A percentile compares a stretch with the other conserved stretches of the same genome.
Evolutionary conservation across 164 flowering plant species (phyloP).

Genomic region (Warburgia ugandensis): DNA sequence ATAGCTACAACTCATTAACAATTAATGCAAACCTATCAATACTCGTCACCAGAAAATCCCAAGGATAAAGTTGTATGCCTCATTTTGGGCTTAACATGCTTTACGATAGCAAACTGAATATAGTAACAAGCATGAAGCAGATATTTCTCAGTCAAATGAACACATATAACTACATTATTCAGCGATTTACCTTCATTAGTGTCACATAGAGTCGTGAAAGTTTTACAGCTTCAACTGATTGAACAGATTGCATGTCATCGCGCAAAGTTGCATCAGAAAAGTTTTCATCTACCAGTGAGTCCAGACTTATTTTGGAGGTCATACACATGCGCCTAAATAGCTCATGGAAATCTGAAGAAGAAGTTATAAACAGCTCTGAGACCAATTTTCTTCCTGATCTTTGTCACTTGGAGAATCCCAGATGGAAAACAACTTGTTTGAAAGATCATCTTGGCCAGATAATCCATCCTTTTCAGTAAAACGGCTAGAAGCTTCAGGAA

Average conservation of each 20-base stretch:
- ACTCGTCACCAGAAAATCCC: no score
- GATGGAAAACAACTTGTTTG: conserved; percentile 38
- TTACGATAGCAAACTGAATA: no score
- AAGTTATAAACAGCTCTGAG: conserved; percentile 47
- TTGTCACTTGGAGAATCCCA: conserved; percentile 37
- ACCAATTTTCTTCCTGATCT: conserved; percentile 36
- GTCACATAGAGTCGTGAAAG: conserved; percentile 39
- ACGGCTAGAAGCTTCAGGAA: conserved; percentile 14
- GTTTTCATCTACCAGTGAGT: conserved; percentile 19
- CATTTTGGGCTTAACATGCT: no score
- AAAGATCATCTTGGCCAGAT: conserved; percentile 16
- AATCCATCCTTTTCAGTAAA: conserved; percentile 10
- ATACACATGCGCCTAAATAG: conserved; percentile 45
- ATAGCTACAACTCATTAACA: no score
- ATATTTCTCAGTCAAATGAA: no score
- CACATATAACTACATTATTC: no score
- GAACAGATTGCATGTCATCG: conserved; percentile 13
- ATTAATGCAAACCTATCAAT: no score
- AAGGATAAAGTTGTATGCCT: no score
- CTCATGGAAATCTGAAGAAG: conserved; percentile 48
- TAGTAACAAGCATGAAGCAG: no score
- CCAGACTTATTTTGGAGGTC: conserved; percentile 20
- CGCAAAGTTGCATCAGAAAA: conserved; percentile 16
- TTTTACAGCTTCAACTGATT: conserved; percentile 49
- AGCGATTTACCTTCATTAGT: conserved; percentile 69